phyloP scores from a whole-genome alignment of 2,329 filamentous ascomycete species.

The Chaetomium sp. region DNA sequence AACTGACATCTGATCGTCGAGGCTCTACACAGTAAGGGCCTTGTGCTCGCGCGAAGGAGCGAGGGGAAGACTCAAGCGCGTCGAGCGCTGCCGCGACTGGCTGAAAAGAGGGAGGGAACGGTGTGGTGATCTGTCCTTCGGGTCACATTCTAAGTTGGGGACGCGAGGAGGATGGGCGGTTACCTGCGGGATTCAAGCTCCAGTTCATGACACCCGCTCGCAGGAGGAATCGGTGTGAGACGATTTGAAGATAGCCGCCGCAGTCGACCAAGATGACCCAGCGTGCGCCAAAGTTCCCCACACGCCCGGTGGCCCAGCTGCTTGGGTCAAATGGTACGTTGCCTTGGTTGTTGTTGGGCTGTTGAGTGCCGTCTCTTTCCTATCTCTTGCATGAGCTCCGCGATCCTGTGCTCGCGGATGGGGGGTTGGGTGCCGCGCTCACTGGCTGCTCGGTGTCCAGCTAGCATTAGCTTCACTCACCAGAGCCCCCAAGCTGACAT shows the following conservation, averaged over 20 bases:
- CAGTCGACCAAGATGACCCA: constrained; percentile 18
- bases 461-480: background rate
- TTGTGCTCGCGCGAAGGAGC: constrained; percentile 9
- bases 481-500: background rate
- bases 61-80: constrained; percentile 2
- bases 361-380: constrained; percentile 14
- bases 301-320: constrained; percentile 36
- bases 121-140: background rate
- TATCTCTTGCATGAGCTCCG: constrained; percentile 9
- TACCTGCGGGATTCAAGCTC: background rate
- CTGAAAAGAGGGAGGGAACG: no score
- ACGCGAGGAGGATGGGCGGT: constrained; percentile 8
- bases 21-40: no score
- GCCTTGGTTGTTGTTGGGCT: background rate
- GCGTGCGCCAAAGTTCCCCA: constrained; percentile 42
- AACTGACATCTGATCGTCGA: background rate
- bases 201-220: background rate
- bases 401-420: background rate
- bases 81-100: constrained; percentile 11
- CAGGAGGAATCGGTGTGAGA: background rate
- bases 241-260: background rate
- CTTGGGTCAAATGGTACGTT: constrained; percentile 36
- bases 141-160: background rate
- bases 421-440: background rate
- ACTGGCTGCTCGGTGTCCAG: background rate